phyloP scores from a whole-genome alignment of 2,329 filamentous ascomycete genomes.

The Aspergillus brunneoviolaceus region DNA sequence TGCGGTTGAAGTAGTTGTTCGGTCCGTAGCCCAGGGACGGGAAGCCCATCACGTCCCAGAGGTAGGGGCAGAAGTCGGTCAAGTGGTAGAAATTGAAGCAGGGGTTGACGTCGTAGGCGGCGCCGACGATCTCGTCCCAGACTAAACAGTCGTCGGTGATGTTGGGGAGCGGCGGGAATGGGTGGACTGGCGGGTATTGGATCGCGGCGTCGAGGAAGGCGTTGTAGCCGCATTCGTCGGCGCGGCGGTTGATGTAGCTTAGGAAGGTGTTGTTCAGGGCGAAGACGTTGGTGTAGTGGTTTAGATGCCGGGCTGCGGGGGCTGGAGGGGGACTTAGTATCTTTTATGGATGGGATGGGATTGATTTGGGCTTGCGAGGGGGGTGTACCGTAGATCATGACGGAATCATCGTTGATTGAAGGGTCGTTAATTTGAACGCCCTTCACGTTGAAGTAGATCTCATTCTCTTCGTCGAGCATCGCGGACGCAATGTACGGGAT shows the following conservation, averaged over 20 bases:
- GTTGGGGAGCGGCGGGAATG: conserved; percentile 54
- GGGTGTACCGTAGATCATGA: conserved; percentile 49
- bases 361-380: not conserved
- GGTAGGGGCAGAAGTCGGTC: conserved; percentile 66
- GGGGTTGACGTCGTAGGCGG: conserved; percentile 62
- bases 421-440: conserved; percentile 74
- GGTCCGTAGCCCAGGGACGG: conserved; percentile 65
- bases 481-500: conserved; percentile 71
- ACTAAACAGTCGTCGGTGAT: conserved; percentile 55
- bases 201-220: conserved; percentile 49
- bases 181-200: conserved; percentile 65
- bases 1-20: conserved; percentile 66
- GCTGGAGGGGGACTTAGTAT: conserved; percentile 19
- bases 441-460: conserved; percentile 64
- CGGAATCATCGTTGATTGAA: conserved; percentile 54
- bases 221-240: conserved; percentile 47
- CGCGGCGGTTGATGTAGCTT: conserved; percentile 37
- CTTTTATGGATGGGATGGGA: not conserved
- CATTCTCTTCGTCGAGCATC: conserved; percentile 69
- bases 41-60: conserved; percentile 67
- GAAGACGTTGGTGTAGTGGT: conserved; percentile 43
- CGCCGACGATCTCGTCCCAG: conserved; percentile 55
- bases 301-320: conserved; percentile 43
- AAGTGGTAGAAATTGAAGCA: conserved; percentile 78
- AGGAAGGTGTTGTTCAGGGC: conserved; percentile 44